Evolutionary conservation across 192 early-diverging fungal species (phyloP).

Genomic region (Kappamyces sp.): DNA sequence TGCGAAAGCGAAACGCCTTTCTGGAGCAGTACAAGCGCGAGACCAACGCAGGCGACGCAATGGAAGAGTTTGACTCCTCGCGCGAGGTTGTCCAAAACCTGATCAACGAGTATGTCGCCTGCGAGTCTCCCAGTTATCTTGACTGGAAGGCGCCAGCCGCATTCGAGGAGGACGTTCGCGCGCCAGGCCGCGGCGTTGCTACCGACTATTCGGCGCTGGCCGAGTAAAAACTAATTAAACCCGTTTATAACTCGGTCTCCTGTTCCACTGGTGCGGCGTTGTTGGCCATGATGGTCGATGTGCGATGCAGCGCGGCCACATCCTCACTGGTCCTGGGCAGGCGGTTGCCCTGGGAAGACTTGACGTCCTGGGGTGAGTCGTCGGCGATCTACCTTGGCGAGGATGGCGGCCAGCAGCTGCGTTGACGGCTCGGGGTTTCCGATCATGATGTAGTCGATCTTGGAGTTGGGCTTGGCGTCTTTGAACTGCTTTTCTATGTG

Average conservation of each 20-base stretch:
- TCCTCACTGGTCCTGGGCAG: no score
- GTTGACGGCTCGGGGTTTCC: slow-evolving; percentile 33
- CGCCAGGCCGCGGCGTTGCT: no score
- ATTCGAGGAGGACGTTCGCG: no score
- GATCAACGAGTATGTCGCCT: slow-evolving; percentile 91
- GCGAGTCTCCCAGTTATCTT: slow-evolving; percentile 82
- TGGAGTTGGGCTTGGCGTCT: slow-evolving; percentile 40
- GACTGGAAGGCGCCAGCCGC: no score
- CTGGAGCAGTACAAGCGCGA: slow-evolving; percentile 89
- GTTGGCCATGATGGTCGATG: no score
- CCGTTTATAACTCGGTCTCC: no score
- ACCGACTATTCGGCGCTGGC: no score
- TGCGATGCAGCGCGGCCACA: no score
- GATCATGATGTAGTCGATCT: slow-evolving; percentile 38
- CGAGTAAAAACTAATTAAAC: no score
- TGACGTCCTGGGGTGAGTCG: no score
- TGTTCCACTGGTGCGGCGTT: no score
- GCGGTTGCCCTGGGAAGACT: no score
- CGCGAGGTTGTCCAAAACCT: slow-evolving; percentile 84
- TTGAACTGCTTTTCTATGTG: slow-evolving; percentile 40
- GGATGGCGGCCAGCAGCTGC: slow-evolving; percentile 37
- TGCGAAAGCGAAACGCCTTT: slow-evolving; percentile 93
- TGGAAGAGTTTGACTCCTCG: slow-evolving; percentile 89
- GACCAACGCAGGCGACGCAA: slow-evolving; percentile 35
- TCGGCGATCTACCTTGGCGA: slow-evolving; percentile 20